phyloP scores from a whole-genome alignment of 768 basidiomycete genomes.

The Termitomyces sp. region DNA sequence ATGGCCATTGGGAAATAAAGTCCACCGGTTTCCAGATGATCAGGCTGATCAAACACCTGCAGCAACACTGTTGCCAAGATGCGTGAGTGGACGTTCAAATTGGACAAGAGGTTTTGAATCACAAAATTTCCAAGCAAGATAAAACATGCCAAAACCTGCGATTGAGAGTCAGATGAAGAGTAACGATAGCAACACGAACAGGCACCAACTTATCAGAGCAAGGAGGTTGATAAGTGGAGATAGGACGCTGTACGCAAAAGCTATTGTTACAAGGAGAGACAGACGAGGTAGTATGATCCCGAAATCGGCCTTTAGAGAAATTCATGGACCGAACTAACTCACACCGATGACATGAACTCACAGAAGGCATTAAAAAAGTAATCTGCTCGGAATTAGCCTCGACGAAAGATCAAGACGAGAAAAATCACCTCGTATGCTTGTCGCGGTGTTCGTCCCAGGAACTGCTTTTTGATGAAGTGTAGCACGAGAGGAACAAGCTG shows the following conservation, averaged over 20 bases:
- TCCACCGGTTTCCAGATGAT: slow-evolving; percentile 41
- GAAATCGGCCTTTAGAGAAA: slow-evolving; percentile 26
- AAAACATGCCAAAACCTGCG: slow-evolving; percentile 1
- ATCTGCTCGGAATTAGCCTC: neutral
- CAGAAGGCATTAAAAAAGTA: neutral
- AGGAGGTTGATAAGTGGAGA: slow-evolving; percentile 64
- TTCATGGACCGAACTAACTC: neutral
- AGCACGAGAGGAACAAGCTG: slow-evolving; percentile 48
- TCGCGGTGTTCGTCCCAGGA: slow-evolving; percentile 63
- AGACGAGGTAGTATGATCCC: slow-evolving; percentile 43
- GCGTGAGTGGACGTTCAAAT: neutral
- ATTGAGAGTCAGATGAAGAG: too few relatives aligned
- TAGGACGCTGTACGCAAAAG: slow-evolving; percentile 54
- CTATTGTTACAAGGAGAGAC: slow-evolving; percentile 47
- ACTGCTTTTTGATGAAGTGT: slow-evolving; percentile 58
- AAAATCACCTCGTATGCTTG: slow-evolving; percentile 36
- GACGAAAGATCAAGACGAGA: neutral
- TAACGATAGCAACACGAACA: neutral
- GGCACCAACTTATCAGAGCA: slow-evolving; percentile 41
- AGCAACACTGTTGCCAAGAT: slow-evolving; percentile 30
- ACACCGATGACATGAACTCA: neutral
- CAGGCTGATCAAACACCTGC: slow-evolving; percentile 48
- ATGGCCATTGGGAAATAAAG: slow-evolving; percentile 41
- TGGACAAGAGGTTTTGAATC: neutral
- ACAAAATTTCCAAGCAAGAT: slow-evolving; percentile 2